Conservation (phyloP, 257 asterid genomes). For the Gentiana macrophylla region DNA sequence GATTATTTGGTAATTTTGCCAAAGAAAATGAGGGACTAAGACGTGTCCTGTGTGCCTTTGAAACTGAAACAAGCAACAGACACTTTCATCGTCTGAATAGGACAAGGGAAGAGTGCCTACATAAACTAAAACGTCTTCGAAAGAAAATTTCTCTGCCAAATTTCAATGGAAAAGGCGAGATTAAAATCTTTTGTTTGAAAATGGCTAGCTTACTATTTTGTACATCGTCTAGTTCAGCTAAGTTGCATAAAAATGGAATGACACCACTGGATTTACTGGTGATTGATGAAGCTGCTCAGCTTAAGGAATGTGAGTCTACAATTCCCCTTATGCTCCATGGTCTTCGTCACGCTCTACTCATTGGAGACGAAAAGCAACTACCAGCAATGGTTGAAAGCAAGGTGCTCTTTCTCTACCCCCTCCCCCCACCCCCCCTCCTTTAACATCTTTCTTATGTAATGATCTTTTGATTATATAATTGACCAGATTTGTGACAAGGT, state of each 20-base stretch:
- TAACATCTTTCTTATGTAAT: too few species aligned
- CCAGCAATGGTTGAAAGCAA: slow-evolving; percentile 82
- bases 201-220: slow-evolving; percentile 37
- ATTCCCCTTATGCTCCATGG: slow-evolving; percentile 65
- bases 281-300: slow-evolving; percentile 85
- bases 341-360: slow-evolving; percentile 54
- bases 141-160: slow-evolving; percentile 16
- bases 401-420: slow-evolving; percentile 19
- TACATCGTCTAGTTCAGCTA: slow-evolving; percentile 57
- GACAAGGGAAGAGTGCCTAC: slow-evolving; percentile 25
- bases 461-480: background rate
- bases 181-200: slow-evolving; percentile 25
- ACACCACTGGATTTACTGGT: slow-evolving; percentile 33
- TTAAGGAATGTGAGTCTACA: slow-evolving; percentile 68
- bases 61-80: slow-evolving; percentile 4
- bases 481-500: slow-evolving; percentile 42
- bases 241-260: slow-evolving; percentile 23
- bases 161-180: background rate
- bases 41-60: slow-evolving; percentile 16
- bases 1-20: slow-evolving; percentile 10
- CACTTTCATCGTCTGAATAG: slow-evolving; percentile 7
- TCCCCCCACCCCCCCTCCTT: too few species aligned
- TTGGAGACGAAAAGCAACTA: slow-evolving; percentile 78
- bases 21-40: slow-evolving; percentile 15
- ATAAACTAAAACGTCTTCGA: slow-evolving; percentile 22